Base-by-base conservation (phyloP, 78 protist genomes). In the Chrysochromulina tobinii region DNA sequence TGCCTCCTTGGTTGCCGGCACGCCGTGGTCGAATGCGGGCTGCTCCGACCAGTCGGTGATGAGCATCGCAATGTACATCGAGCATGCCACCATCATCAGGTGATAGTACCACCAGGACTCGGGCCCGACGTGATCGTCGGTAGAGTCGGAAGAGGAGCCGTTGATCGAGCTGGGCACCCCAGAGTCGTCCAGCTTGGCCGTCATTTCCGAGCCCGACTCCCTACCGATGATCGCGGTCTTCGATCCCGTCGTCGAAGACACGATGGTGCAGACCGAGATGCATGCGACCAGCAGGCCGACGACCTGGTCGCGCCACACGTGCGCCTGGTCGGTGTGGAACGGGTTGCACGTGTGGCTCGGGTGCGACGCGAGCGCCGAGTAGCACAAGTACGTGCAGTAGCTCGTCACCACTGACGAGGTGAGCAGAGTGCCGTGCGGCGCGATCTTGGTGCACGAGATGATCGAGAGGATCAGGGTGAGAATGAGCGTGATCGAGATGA, bases 31-130 rank as follows among this genome's bases (percentile, higher is more conserved):
- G 12, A 50, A 1, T 14, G 83, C 83, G 20, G 83, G 83, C 83
- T 15, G 12, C 7, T 21, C 14, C 23, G 59, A 17, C 93, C 93
- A 92, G 5, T 17, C 64, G 1, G 93, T 86, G 27, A 92, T 48
- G 8, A 86, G 90, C 90, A 86, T 86, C 38, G 93, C 81, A 18
- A 83, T 27, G 90, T 92, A 92, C 51, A 53, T 18, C 27, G 93
- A 84, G 23, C 83, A 79, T 14, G 72, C 25, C 38, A 61, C 55
- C 81, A 87, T 75, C 86, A 86, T 88, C 51, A 66, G 27, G 67
- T 92, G 93, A 67, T 48, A 92, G 73, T 86, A 86, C 73, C 86
- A 67, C 77, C 61, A 92, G 15, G 54, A 85, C 87, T 68, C 86
- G 51, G 48, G 12, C 27, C 6, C 54, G 51, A 55, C 20, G 55